Conservation (phyloP, 208 protist genomes). For the Strigomonas culicis region DNA sequence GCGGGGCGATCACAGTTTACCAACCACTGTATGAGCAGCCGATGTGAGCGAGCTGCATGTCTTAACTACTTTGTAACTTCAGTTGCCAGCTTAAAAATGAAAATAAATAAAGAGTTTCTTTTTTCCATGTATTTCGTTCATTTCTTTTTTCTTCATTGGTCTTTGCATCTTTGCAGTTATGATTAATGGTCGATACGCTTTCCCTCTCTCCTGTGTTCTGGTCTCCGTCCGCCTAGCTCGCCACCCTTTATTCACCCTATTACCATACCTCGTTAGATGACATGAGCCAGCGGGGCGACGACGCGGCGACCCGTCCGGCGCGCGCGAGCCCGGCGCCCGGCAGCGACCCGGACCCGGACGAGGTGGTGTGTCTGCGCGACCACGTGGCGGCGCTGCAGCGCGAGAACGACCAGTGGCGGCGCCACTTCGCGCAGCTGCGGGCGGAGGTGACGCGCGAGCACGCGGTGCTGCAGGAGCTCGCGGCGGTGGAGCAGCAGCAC, state of each 20-base stretch:
- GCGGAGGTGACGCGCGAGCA: conserved; percentile 8
- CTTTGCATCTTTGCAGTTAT: too few relatives aligned
- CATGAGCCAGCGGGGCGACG: background rate
- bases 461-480: conserved; percentile 4
- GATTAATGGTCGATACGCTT: too few relatives aligned
- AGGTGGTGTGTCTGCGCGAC: conserved; percentile 1
- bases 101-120: background rate
- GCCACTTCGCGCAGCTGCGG: conserved; percentile 10
- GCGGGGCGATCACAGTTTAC: background rate
- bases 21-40: background rate
- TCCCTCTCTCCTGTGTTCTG: too few relatives aligned
- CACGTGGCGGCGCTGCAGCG: too few relatives aligned
- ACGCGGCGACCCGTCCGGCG: background rate
- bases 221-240: background rate
- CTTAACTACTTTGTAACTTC: too few relatives aligned
- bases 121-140: background rate
- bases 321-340: conserved; percentile 13
- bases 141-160: conserved; percentile 2
- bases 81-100: background rate
- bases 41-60: too few relatives aligned
- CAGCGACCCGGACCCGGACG: conserved; percentile 10
- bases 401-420: background rate
- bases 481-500: background rate
- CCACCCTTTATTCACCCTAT: background rate
- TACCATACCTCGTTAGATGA: background rate